Evolutionary conservation across 192 early-diverging fungal species (phyloP), one percentile per base, ranked within the genome.

Genomic region (Fimicolochytrium jonesii): DNA sequence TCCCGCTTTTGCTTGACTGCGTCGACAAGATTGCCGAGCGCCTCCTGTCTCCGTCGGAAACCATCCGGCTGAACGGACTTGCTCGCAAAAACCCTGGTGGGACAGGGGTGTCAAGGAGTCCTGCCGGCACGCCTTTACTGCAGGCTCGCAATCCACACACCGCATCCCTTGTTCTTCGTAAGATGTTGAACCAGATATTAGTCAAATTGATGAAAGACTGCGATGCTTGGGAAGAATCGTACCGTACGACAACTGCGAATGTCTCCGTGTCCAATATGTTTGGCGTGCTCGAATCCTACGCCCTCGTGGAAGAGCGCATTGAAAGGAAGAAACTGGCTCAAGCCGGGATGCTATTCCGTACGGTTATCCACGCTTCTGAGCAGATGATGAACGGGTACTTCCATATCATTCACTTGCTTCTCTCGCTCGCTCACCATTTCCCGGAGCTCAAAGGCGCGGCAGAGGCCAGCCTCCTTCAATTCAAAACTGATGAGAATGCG

Each of bases 111-210:
- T n/a, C n/a, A n/a, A n/a, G n/a, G n/a, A n/a, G n/a, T n/a, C n/a
- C n/a, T n/a, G n/a, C n/a, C n/a, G n/a, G n/a, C n/a, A n/a, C n/a
- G n/a, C n/a, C n/a, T n/a, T n/a, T n/a, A n/a, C n/a, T n/a, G n/a
- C n/a, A 17, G 33, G 20, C 22, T n/a, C 48, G 45, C 45, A 33
- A 45, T 32, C 67, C 67, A 3, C n/a, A 10, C 20, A 44, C 48
- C 3, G 67, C 22, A 2, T 7, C 56, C 20, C 22, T 25, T 4
- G 51, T 62, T 20, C 31, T 69, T 42, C 15, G 3, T 32, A 52
- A 46, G 34, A 43, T 61, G 41, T 54, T 69, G 59, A 69, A 69
- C 44, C 35, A 48, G 43, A 61, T 69, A 50, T 49, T 69, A 3
- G 67, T 69, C 20, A 48, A 62, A 39, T 31, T 69, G 41, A 62